Percentiles rank a stretch among this genome's conserved stretches.
These are phyloP conservation scores for Malus hybrid DNA, from an alignment of 331 rosid species.

Conservation along the genomic window DNA sequence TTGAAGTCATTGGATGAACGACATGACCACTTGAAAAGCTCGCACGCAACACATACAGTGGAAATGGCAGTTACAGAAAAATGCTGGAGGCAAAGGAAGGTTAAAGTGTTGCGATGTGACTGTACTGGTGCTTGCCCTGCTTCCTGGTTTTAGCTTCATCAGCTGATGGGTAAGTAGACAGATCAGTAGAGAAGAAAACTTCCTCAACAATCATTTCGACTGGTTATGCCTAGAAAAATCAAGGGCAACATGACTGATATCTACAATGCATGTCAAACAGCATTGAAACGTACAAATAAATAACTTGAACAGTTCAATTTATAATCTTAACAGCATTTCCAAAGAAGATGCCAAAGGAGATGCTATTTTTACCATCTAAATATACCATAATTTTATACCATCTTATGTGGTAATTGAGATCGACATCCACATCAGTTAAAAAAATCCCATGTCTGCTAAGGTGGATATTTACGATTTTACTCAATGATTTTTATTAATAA, in stretches of 20 bases:
- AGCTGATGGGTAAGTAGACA: background rate
- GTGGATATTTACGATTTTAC: too few species aligned
- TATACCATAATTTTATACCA: too few species aligned
- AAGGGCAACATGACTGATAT: background rate
- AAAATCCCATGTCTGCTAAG: too few species aligned
- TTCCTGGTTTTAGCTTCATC: background rate
- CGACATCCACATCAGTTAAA: too few species aligned
- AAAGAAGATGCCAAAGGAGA: too few species aligned
- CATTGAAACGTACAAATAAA: too few species aligned
- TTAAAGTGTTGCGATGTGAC: background rate
- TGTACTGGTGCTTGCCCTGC: background rate
- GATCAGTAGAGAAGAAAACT: background rate
- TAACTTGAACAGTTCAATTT: too few species aligned
- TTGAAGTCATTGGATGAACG: background rate
- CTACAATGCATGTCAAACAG: background rate
- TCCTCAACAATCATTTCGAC: background rate
- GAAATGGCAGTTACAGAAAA: background rate
- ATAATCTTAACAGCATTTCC: too few species aligned
- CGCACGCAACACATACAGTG: conserved; percentile 14
- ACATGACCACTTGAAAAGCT: conserved; percentile 12
- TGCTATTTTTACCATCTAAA: too few species aligned
- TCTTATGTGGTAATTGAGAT: too few species aligned
- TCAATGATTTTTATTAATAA: too few species aligned
- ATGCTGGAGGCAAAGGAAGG: background rate
- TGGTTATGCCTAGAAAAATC: background rate